Evolutionary conservation across 2,329 filamentous ascomycete genomes (phyloP), one percentile per base, ranked within the genome.

Genomic region (Apiospora aurea): DNA sequence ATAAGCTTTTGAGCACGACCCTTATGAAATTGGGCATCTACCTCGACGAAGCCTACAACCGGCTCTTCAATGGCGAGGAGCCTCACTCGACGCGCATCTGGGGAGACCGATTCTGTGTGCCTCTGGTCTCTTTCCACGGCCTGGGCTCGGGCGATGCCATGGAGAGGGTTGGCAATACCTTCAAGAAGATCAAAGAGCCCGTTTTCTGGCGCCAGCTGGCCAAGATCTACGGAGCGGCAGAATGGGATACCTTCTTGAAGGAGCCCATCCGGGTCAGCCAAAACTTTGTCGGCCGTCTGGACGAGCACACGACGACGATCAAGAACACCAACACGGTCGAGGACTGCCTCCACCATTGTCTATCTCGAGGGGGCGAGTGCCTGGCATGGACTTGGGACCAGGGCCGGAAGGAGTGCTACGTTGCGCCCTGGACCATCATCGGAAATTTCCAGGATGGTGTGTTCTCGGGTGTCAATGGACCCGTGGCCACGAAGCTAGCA

Each of bases 1-100:
- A 90, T 77, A 84, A 84, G 69, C 80, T 90, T 26, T 82, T 90
- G 8, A 86, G 87, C 43, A 86, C 83, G 29, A 87, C 87, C 46
- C 78, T 89, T 67, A 85, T 87, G 78, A 85, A 85, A 77, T 77
- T 87, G 5, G 88, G 86, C 16, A 80, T 90, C 57, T 88, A 89
- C 78, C 80, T 90, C 8, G 85, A 89, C 75, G 88, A 90, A 80
- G 79, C 82, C 7, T 88, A 88, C 79, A 83, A 83, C 71, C 85
- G 85, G 68, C 79, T 88, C 72, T 90, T 90, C 79, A 90, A 89
- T 76, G 88, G 88, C 67, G 87, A 89, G 75, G 78, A 81, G 26
- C 88, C 88, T 0, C 78, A 79, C 73, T 81, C 84, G 75, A 87
- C 86, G 69, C 84, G 85, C 67, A 84, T 89, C 77, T 82, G 82